A percentile compares a stretch with the other conserved stretches of the same genome.
Evolutionary conservation across 805 yeast species (phyloP).

Genomic region (Pichia gijzeniarum): DNA sequence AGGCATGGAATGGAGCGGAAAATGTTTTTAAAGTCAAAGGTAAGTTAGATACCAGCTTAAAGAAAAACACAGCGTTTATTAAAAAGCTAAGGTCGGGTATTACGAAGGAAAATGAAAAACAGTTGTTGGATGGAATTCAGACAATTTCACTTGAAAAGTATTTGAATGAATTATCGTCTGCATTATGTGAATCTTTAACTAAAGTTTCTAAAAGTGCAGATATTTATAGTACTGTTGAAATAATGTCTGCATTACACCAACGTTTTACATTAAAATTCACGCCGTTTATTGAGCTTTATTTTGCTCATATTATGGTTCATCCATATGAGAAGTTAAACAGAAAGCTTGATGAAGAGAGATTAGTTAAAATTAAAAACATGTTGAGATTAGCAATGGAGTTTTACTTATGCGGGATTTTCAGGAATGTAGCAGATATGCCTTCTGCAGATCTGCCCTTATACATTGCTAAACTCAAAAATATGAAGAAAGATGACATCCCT

Average conservation of each 20-base stretch:
- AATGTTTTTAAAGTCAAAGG: conserved; percentile 23
- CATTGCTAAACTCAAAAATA: conserved; percentile 30
- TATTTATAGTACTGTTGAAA: conserved; percentile 54
- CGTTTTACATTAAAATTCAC: conserved; percentile 56
- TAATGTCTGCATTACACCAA: conserved; percentile 70
- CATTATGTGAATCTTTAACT: conserved; percentile 55
- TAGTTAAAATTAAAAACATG: conserved; percentile 39
- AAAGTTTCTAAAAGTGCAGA: conserved; percentile 51
- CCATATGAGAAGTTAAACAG: conserved; percentile 28
- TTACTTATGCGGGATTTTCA: conserved; percentile 49
- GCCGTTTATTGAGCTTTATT: conserved; percentile 37
- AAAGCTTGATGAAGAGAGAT: conserved; percentile 40
- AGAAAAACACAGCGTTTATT: conserved; percentile 76
- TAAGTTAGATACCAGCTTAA: conserved; percentile 62
- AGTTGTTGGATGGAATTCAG: conserved; percentile 53
- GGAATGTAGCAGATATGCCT: conserved; percentile 37
- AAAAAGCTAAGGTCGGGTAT: conserved; percentile 58
- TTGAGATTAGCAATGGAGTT: conserved; percentile 53
- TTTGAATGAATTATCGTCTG: conserved; percentile 58
- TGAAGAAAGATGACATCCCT: conserved; percentile 22
- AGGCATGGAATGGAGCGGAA: conserved; percentile 49
- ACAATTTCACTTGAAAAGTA: conserved; percentile 67
- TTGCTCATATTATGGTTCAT: conserved; percentile 35
- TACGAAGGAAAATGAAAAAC: conserved; percentile 41
- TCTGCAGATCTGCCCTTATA: conserved; percentile 39